Base-by-base conservation (phyloP, 192 early-diverging fungal genomes). In the Backusella morwellensis region DNA sequence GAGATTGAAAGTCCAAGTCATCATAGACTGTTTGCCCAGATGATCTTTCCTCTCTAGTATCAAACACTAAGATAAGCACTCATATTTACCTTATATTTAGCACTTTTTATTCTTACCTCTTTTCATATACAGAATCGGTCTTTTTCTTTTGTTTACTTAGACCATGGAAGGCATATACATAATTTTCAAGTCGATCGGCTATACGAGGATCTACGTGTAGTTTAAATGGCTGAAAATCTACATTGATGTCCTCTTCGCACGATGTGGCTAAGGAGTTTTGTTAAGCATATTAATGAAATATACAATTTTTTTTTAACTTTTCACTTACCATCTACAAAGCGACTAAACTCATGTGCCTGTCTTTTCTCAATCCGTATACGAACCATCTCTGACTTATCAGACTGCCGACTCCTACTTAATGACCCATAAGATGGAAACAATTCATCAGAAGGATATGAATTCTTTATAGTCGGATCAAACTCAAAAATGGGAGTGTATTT, bases 171-270 rank as follows among this genome's bases (percentile, higher is more conserved):
- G 77, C 77, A 66, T 81, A 19, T 35, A 86, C 67, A 70, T 78
- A 83, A 41, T 79, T 81, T 69, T 86, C 85, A 59, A 90, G 68
- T 63, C 88, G 47, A 67, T 85, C 77, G 2, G 82, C 68, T 23
- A 85, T 85, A 68, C 81, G 70, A 1, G 86, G 66, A 71, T 90
- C 87, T n/a, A 90, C 6, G 26, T 83, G 77, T 8, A 88, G 35
- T 26, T 84, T 85, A 4, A 87, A 50, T n/a, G 88, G 84, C 47
- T 87, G 83, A 9, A 88, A 78, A 9, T 88, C 85, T 6, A 87
- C 72, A 21, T 73, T 74, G 4, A 85, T 76, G 52, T 88, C 86
- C 6, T 77, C 78, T 59, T 75, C 71, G 21, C 32, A 47, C 6
- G 76, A 70, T n/a, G 44, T 32, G 19, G 66, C 66, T 69, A 69